Percentiles rank a stretch among this genome's conserved stretches.
Conservation (phyloP, 495 filamentous ascomycete genomes). For the Aspergillus coremiiformis region DNA sequence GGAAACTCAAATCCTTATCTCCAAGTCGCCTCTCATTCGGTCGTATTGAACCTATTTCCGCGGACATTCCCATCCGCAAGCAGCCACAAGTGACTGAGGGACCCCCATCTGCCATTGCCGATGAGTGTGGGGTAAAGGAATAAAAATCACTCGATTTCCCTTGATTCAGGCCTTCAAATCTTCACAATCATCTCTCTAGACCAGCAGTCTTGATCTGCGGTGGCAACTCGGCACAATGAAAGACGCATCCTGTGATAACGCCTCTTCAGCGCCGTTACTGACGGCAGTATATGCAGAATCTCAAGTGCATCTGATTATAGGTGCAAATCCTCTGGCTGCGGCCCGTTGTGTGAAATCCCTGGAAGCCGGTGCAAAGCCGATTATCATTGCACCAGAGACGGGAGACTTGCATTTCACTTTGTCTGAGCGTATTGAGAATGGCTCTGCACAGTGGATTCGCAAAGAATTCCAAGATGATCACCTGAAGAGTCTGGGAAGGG, state of each 20-base stretch:
- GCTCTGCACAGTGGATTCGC: conserved; percentile 63
- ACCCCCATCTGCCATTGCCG: neutral
- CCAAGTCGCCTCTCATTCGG: conserved; percentile 10
- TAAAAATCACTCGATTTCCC: neutral
- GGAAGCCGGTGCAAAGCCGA: conserved; percentile 77
- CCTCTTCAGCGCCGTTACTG: conserved; percentile 49
- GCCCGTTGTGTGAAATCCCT: conserved; percentile 73
- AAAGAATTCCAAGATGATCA: conserved; percentile 67
- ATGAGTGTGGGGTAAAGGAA: neutral
- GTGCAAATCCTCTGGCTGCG: conserved; percentile 78
- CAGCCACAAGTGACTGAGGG: neutral
- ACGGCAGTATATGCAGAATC: conserved; percentile 66
- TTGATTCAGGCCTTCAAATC: neutral
- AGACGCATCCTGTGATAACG: conserved; percentile 22
- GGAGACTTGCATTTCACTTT: conserved; percentile 63
- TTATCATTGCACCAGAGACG: conserved; percentile 67
- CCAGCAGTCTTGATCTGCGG: neutral
- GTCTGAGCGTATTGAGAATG: conserved; percentile 62
- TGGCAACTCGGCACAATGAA: conserved; percentile 28
- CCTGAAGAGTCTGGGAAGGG: conserved; percentile 65
- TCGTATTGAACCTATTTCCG: conserved; percentile 14
- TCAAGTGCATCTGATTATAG: conserved; percentile 81
- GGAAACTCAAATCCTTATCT: conserved; percentile 15
- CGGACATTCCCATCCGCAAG: conserved; percentile 4
- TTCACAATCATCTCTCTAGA: neutral